Percentiles rank a stretch among this genome's conserved stretches.
phyloP scores from a whole-genome alignment of 176 grass and related monocot genomes.

The Rhynchospora tenuis region DNA sequence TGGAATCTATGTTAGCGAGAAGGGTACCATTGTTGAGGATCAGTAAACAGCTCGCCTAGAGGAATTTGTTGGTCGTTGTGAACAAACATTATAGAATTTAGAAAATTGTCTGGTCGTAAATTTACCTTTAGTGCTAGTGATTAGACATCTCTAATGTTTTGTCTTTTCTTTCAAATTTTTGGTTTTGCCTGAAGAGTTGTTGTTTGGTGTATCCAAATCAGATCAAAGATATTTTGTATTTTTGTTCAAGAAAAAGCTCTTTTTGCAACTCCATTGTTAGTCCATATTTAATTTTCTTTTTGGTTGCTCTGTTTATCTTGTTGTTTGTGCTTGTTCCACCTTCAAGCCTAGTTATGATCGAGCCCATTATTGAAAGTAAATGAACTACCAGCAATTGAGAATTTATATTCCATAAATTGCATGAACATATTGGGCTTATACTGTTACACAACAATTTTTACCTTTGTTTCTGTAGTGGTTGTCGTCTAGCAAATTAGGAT shows the following conservation, averaged over 20 bases:
- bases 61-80: not conserved
- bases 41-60: conserved; percentile 20
- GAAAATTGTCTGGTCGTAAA: not conserved
- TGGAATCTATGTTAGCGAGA: conserved; percentile 76
- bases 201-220: not conserved
- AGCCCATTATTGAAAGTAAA: not conserved
- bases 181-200: conserved; percentile 34
- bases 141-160: conserved; percentile 15
- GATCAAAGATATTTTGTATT: conserved; percentile 6
- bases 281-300: not conserved
- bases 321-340: not conserved
- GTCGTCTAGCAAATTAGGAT: too few species aligned
- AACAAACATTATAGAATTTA: not conserved
- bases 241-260: not conserved
- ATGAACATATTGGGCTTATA: too few species aligned
- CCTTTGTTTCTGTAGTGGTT: too few species aligned
- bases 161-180: conserved; percentile 31
- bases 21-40: conserved; percentile 45
- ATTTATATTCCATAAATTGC: too few species aligned
- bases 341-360: not conserved
- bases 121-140: conserved; percentile 8
- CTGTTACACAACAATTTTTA: too few species aligned
- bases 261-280: not conserved
- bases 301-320: not conserved
- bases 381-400: not conserved